Conservation (phyloP, 2,329 filamentous ascomycete species). For the Calonectria naviculata region DNA sequence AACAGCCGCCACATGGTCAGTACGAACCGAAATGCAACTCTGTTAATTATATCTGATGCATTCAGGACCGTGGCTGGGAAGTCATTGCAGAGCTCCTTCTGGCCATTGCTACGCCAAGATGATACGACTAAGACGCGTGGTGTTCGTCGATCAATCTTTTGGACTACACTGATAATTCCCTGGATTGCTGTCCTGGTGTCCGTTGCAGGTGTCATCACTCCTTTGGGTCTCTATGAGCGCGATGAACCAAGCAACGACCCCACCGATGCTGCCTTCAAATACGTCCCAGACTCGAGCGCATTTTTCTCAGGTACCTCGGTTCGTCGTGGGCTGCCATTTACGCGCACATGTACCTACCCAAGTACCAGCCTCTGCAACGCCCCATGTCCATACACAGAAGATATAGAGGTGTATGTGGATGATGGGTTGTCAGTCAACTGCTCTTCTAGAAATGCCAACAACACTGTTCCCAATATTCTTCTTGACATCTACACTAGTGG, state of each 20-base stretch:
- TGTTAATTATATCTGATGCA: neutral
- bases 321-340: slow-evolving; percentile 37
- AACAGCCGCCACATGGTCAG: slow-evolving; percentile 50
- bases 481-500: slow-evolving; percentile 32
- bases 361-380: slow-evolving; percentile 35
- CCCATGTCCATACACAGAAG: slow-evolving; percentile 39
- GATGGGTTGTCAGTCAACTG: neutral
- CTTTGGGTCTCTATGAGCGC: slow-evolving; percentile 55
- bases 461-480: slow-evolving; percentile 38
- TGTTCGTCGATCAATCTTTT: slow-evolving; percentile 38
- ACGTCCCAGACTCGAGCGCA: slow-evolving; percentile 48
- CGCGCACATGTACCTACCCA: slow-evolving; percentile 27
- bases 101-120: slow-evolving; percentile 52
- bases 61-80: slow-evolving; percentile 31
- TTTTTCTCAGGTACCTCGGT: slow-evolving; percentile 53
- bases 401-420: slow-evolving; percentile 16
- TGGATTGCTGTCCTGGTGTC: slow-evolving; percentile 47
- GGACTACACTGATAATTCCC: slow-evolving; percentile 29
- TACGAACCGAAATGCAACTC: neutral
- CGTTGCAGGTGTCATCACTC: slow-evolving; percentile 57
- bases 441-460: slow-evolving; percentile 21
- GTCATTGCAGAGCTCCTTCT: slow-evolving; percentile 51
- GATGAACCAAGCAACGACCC: slow-evolving; percentile 17
- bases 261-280: slow-evolving; percentile 44
- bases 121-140: slow-evolving; percentile 47